Conservation (phyloP, 2,329 filamentous ascomycete genomes). For the Fusarium secorum region DNA sequence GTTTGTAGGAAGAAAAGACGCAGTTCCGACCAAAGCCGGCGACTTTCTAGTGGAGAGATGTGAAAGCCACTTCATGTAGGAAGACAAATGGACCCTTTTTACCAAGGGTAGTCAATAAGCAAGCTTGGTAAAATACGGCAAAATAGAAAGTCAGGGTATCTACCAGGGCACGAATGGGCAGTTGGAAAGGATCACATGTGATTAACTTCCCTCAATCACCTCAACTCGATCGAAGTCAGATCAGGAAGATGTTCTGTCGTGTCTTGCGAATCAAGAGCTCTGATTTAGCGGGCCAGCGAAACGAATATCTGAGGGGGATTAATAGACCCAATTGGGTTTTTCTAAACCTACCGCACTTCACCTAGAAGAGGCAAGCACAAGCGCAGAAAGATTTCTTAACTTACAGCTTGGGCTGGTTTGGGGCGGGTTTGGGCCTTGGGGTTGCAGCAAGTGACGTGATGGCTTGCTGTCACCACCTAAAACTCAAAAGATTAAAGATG, state of each 20-base stretch:
- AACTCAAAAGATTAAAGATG: background rate
- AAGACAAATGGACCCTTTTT: background rate
- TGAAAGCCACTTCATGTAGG: slow-evolving; percentile 27
- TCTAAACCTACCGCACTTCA: background rate
- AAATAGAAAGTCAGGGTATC: slow-evolving; percentile 13
- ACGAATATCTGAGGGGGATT: background rate
- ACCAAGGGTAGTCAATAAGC: background rate
- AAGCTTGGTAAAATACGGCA: slow-evolving; percentile 14
- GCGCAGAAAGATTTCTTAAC: background rate
- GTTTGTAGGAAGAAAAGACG: slow-evolving; percentile 1
- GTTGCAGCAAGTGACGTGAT: slow-evolving; percentile 32
- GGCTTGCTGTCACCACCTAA: slow-evolving; percentile 4
- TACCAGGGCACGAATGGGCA: slow-evolving; percentile 13
- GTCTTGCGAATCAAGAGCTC: slow-evolving; percentile 5
- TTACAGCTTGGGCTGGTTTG: background rate
- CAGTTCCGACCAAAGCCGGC: slow-evolving; percentile 1
- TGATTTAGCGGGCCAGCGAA: slow-evolving; percentile 16
- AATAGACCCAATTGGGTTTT: slow-evolving; percentile 1
- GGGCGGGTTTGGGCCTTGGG: background rate
- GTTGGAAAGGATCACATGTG: background rate
- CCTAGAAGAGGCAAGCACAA: slow-evolving; percentile 9
- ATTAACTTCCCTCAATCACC: background rate
- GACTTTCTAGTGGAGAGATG: slow-evolving; percentile 18
- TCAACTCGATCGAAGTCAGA: slow-evolving; percentile 3
- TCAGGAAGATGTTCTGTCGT: background rate